Conservation (phyloP, 2,329 filamentous ascomycete genomes). For the Xylariaceae sp. region DNA sequence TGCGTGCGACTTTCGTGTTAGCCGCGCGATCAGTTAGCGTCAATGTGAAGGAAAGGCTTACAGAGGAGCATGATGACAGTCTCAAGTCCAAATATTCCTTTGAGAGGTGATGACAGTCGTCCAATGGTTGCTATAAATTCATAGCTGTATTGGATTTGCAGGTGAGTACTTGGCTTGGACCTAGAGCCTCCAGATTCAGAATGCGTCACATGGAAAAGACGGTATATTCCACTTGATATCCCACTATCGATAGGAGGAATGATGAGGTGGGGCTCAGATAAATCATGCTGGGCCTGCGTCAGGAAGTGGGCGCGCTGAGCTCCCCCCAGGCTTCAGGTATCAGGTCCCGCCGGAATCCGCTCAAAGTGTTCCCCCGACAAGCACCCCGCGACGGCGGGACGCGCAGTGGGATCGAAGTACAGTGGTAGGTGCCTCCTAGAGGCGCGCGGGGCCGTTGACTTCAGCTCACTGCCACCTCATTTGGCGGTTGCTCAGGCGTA, state of each 20-base stretch:
- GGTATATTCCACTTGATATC: too few species aligned
- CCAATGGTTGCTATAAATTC: constrained; percentile 17
- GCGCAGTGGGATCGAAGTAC: background rate
- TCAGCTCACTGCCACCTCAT: constrained; percentile 12
- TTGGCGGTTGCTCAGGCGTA: constrained; percentile 9
- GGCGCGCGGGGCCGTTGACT: background rate
- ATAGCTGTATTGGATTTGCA: constrained; percentile 8
- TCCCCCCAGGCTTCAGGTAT: background rate
- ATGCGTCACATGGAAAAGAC: too few species aligned
- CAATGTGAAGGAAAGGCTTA: constrained; percentile 31
- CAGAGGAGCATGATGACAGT: constrained; percentile 59
- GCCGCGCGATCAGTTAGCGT: background rate
- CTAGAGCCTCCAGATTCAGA: too few species aligned
- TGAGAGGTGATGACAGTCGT: background rate
- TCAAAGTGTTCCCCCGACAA: constrained; percentile 16
- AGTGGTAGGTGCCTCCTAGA: constrained; percentile 2
- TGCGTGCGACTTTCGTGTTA: constrained; percentile 8
- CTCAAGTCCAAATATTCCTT: too few species aligned
- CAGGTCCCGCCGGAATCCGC: constrained; percentile 18
- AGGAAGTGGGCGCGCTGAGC: too few species aligned
- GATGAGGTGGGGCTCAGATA: constrained; percentile 19
- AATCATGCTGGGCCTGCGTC: too few species aligned
- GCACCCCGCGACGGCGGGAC: constrained; percentile 11
- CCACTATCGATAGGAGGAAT: constrained; percentile 10
- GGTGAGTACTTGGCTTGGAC: too few species aligned